A percentile compares a stretch with the other conserved stretches of the same genome.
These are phyloP conservation scores for Vigna trinervia DNA, from an alignment of 306 rosid species.

Conservation along the genomic window DNA sequence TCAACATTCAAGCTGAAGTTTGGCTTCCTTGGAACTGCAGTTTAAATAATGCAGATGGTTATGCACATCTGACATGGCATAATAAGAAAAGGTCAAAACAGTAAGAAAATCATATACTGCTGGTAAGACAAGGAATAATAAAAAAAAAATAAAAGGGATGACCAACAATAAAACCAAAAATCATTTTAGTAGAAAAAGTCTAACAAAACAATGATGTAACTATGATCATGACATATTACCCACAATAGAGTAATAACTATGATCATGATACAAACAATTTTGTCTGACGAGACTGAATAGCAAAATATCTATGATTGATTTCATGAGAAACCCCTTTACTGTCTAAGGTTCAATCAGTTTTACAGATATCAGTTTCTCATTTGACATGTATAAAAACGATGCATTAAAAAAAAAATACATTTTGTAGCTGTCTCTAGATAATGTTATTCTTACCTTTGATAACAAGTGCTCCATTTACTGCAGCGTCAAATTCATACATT, in stretches of 20 bases:
- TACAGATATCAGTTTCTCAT: constrained; percentile 1
- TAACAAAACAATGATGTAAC: neutral
- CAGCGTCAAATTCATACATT: constrained; percentile 98
- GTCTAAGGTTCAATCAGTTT: constrained; percentile 29
- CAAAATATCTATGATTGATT: neutral
- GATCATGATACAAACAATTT: neutral
- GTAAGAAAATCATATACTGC: constrained; percentile 40
- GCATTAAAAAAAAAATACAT: neutral
- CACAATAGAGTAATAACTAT: too few species aligned
- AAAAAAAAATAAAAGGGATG: neutral
- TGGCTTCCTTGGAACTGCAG: constrained; percentile 83
- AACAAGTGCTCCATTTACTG: constrained; percentile 84
- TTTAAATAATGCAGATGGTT: constrained; percentile 38
- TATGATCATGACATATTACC: neutral
- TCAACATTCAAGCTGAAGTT: constrained; percentile 89
- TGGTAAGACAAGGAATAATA: constrained; percentile 13
- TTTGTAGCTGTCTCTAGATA: neutral
- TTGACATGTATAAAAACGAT: neutral
- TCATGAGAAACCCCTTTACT: constrained; percentile 2
- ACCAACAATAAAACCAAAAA: constrained; percentile 7
- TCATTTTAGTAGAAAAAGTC: neutral
- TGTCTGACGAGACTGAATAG: neutral
- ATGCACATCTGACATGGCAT: constrained; percentile 37
- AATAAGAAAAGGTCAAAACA: constrained; percentile 28
- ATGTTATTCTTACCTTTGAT: constrained; percentile 65